Base-by-base conservation (phyloP, 257 asterid species). In the Striga asiatica region DNA sequence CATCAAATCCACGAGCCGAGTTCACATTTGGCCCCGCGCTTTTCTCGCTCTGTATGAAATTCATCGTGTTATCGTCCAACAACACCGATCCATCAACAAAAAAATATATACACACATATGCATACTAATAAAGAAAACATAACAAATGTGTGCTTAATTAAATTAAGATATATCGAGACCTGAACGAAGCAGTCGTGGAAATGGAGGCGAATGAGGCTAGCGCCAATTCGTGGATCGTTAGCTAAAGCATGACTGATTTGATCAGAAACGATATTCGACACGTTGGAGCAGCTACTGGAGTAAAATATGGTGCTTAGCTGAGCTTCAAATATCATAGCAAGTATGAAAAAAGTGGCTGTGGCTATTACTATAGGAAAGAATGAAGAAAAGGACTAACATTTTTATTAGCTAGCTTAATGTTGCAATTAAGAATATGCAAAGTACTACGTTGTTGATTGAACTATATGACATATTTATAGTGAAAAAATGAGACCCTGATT, bases 41-140 rank as follows among this genome's bases (percentile, higher is more conserved):
- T 62, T 83, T 83, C 48, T 83, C 94, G 21, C 94, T 83, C 1
- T 9, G 51, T 58, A 77, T n/a, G n/a, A n/a, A n/a, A n/a, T n/a
- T 77, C 4, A 69, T 76, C 5, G 23, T 18, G 4, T 18, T 67
- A 58, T 71, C 67, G 32, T 83, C 94, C 14, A 83, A 37, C 68
- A 83, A 61, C 34, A 80, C 11, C 0, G 94, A 83, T 12, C 59
- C 94, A 42, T 83, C 89, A 27, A 27, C 3, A 27, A 27, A 2
- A 27, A 27, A 27, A 27, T 27, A 27, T 3, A 27, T 27, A 27
- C 7, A 2, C 32, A 27, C 7, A 27, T 27, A 27, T 27, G 32
- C 32, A 27, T 2, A 2, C 7, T 27, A 27, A 27, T 27, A 27
- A 27, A 27, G 7, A 27, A 7, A 2, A 27, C 3, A 7, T 7